Percentiles rank a stretch among this genome's conserved stretches.
Evolutionary conservation across 108 stramenopile genomes (phyloP).

Genomic region (Skeletonema tropicum): DNA sequence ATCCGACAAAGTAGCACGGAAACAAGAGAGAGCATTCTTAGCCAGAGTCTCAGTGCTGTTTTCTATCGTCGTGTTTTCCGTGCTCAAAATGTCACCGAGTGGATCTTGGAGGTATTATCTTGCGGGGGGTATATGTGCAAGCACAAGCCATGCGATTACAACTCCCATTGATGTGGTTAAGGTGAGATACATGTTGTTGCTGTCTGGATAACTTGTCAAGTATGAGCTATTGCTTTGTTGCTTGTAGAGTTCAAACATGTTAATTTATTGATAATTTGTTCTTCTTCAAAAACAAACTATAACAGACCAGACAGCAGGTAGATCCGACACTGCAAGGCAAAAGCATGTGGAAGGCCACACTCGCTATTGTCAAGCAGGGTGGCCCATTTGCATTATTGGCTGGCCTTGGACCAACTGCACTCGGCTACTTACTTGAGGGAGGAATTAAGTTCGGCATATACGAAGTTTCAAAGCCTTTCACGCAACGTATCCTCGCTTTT

Average conservation of each 20-base stretch:
- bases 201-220: neutral
- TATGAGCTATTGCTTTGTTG: neutral
- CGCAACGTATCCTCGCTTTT: slow-evolving; percentile 30
- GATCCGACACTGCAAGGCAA: slow-evolving; percentile 51
- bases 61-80: neutral
- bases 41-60: neutral
- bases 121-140: slow-evolving; percentile 82
- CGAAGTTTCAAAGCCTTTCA: slow-evolving; percentile 79
- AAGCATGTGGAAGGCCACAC: slow-evolving; percentile 52
- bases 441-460: slow-evolving; percentile 88
- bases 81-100: slow-evolving; percentile 16
- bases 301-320: slow-evolving; percentile 76
- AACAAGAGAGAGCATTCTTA: neutral
- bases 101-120: slow-evolving; percentile 64
- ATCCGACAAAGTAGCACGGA: neutral
- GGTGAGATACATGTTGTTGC: slow-evolving; percentile 35
- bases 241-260: neutral
- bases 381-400: slow-evolving; percentile 57
- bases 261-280: neutral
- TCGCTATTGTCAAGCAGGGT: slow-evolving; percentile 63
- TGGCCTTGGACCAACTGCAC: slow-evolving; percentile 76
- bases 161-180: slow-evolving; percentile 88
- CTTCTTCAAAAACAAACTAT: neutral
- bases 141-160: slow-evolving; percentile 70
- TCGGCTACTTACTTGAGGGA: slow-evolving; percentile 86